Base-by-base conservation (phyloP, 2,329 filamentous ascomycete species). In the Colletotrichum truncatum region DNA sequence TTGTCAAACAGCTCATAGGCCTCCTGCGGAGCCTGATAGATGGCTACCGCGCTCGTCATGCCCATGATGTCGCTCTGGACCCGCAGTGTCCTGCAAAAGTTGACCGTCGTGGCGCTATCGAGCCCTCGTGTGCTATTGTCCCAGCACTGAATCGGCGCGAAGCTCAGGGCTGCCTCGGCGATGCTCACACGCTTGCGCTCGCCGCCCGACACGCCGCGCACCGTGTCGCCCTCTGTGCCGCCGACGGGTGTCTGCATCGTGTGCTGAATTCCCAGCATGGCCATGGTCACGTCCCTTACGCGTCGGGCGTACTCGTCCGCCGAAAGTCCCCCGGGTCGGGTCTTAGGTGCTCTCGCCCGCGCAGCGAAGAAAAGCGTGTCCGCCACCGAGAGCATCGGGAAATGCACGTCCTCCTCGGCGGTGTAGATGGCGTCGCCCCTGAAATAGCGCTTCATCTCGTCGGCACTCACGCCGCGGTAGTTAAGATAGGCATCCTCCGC, bases 171-270 rank as follows among this genome's bases (percentile, higher is more conserved):
- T 1, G 91, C 92, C 76, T 94, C 91, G 1, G 90, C 91, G 67
- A 94, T 92, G 38, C 87, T 90, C 3, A 94, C 91, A 73, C 92
- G 88, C 78, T 94, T 93, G 57, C 88, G 82, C 73, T 91, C 89
- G 39, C 89, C 89, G 23, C 89, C 89, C 4, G 84, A 88, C 0
- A 91, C 84, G 25, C 80, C 80, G 6, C 89, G 85, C n/a, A 91
- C 84, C 41, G 89, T 85, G 67, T 91, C 89, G 11, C 55, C 61
- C 71, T 80, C 85, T 63, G 91, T 89, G 66, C 91, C 87, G 8
- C 91, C 91, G 10, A 93, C 88, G 67, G 87, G 87, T 0, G 90
- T 93, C n/a, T 86, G 81, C 41, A 90, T 77, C 0, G 89, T 91
- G 69, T 93, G 90, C 55, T 88, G 85, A 23, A 93, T 91, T 80